Evolutionary conservation across 2,329 filamentous ascomycete genomes (phyloP).

Genomic region (Sclerotiophoma versabilis): DNA sequence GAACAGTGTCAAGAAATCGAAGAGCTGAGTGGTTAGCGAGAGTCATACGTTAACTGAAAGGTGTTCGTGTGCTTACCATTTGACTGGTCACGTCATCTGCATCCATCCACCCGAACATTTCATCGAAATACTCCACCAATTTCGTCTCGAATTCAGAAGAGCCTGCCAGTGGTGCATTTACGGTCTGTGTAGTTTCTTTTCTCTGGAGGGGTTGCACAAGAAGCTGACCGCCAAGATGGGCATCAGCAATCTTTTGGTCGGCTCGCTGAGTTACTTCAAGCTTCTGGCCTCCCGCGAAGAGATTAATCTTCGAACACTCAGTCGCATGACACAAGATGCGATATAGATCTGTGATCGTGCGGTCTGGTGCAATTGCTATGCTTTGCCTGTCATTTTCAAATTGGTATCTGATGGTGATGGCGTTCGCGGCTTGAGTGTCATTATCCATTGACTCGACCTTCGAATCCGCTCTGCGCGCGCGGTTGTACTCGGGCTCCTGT

Average conservation of each 20-base stretch:
- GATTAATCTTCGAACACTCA: slow-evolving; percentile 76
- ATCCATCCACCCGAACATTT: slow-evolving; percentile 81
- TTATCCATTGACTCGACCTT: slow-evolving; percentile 49
- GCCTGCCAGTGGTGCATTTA: slow-evolving; percentile 25
- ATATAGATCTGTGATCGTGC: slow-evolving; percentile 74
- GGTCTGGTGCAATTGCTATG: slow-evolving; percentile 71
- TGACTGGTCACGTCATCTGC: slow-evolving; percentile 65
- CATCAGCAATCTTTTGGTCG: slow-evolving; percentile 67
- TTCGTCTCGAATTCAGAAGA: slow-evolving; percentile 73
- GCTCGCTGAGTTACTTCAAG: slow-evolving; percentile 68
- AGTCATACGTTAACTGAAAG: background rate
- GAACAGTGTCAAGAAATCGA: slow-evolving; percentile 45
- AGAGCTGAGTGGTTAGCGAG: slow-evolving; percentile 36
- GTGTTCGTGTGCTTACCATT: slow-evolving; percentile 21
- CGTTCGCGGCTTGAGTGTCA: slow-evolving; percentile 66
- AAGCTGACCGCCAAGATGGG: slow-evolving; percentile 35
- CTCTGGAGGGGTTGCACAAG: slow-evolving; percentile 43
- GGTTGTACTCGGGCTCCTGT: slow-evolving; percentile 42
- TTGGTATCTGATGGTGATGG: slow-evolving; percentile 75
- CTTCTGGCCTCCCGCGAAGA: slow-evolving; percentile 74
- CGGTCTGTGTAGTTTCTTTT: slow-evolving; percentile 32
- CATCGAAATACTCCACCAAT: slow-evolving; percentile 80
- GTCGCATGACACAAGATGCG: slow-evolving; percentile 72
- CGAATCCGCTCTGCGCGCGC: slow-evolving; percentile 41
- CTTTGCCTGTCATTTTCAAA: slow-evolving; percentile 67